Percentiles rank a stretch among this genome's conserved stretches.
Conservation (phyloP, 2,329 filamentous ascomycete genomes). For the Dendryphion nanum region DNA sequence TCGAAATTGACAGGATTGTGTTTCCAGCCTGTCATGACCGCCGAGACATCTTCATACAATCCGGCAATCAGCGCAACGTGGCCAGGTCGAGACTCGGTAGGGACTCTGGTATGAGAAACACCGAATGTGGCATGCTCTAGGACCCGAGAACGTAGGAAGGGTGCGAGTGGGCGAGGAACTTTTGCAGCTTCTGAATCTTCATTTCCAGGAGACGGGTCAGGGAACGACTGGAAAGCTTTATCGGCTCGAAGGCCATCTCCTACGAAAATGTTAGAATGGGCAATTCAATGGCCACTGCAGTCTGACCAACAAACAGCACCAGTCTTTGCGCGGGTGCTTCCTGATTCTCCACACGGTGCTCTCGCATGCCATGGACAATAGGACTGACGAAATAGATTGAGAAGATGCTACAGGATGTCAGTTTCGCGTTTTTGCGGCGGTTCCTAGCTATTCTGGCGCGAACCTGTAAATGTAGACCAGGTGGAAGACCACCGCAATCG, state of each 20-base stretch:
- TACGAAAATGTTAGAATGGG: conserved; percentile 22
- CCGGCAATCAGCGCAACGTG: conserved; percentile 97
- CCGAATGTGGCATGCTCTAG: conserved; percentile 92
- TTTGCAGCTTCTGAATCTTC: conserved; percentile 58
- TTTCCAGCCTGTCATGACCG: conserved; percentile 97
- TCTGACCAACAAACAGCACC: conserved; percentile 83
- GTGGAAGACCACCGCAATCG: conserved; percentile 88
- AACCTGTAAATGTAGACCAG: conserved; percentile 74
- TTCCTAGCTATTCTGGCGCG: conserved; percentile 1
- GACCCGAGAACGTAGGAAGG: conserved; percentile 85
- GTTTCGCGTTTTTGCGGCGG: conserved; percentile 2
- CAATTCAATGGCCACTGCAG: no score
- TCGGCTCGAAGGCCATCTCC: conserved; percentile 93
- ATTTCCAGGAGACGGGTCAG: conserved; percentile 72
- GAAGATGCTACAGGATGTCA: conserved; percentile 68
- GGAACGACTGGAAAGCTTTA: conserved; percentile 93
- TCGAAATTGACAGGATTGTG: conserved; percentile 98
- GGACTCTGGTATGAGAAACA: conserved; percentile 93
- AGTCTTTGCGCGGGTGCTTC: conserved; percentile 84
- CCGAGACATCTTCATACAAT: conserved; percentile 95
- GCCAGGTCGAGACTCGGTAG: conserved; percentile 92
- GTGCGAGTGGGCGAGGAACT: conserved; percentile 77
- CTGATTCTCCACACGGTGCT: conserved; percentile 68
- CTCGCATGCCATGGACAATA: conserved; percentile 91
- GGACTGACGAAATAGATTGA: conserved; percentile 99